Conservation (phyloP, 225 moss, liverwort and hornwort species). For the Ulota crispa region DNA sequence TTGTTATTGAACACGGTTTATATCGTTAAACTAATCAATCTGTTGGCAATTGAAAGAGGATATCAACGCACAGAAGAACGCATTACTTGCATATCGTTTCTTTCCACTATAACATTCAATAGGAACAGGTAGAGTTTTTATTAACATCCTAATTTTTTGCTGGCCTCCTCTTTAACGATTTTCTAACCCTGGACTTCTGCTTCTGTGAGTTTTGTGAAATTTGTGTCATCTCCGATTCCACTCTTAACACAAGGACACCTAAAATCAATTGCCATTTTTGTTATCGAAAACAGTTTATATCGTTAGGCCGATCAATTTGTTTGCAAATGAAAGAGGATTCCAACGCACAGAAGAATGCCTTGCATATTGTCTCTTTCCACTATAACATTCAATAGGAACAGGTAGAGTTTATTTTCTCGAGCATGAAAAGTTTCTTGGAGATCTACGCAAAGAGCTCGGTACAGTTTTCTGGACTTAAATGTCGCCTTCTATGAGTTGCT, state of each 20-base stretch:
- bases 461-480: not conserved
- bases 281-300: not conserved
- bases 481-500: not conserved
- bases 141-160: constrained; percentile 21
- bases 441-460: not conserved
- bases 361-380: no score
- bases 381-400: not conserved
- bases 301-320: not conserved
- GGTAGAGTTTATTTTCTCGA: constrained; percentile 19
- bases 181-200: not conserved
- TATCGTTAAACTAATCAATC: not conserved
- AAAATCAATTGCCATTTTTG: not conserved
- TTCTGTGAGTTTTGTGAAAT: not conserved
- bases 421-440: not conserved
- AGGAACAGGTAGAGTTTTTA: constrained; percentile 11
- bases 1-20: not conserved
- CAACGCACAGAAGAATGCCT: no score
- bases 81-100: not conserved
- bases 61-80: not conserved
- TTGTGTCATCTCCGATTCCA: not conserved
- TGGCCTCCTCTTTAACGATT: not conserved
- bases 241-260: not conserved
- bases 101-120: not conserved
- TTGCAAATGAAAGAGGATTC: not conserved
- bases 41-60: not conserved